Percentiles rank a stretch among this genome's conserved stretches.
Conservation (phyloP, 169 alveolate genomes). For the Cryptosporidium parvum region DNA sequence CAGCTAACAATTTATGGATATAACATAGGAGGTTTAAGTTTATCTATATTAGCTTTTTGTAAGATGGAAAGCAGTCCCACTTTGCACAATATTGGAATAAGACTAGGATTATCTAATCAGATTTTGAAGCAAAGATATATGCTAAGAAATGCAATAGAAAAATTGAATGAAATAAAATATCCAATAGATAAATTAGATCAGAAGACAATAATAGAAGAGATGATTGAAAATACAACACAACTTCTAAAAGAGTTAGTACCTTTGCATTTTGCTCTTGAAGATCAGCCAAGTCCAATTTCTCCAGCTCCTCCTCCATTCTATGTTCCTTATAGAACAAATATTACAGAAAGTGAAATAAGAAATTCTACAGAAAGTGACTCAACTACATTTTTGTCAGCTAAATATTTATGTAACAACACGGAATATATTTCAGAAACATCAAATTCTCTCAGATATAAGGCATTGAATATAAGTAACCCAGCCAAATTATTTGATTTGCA, state of each 20-base stretch:
- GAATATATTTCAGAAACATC: conserved; percentile 13
- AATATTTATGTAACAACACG: conserved; percentile 62
- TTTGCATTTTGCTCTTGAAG: conserved; percentile 16
- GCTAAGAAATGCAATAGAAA: conserved; percentile 48
- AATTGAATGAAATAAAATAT: conserved; percentile 15
- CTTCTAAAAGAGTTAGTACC: conserved; percentile 34
- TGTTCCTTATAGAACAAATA: conserved; percentile 34
- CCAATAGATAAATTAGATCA: conserved; percentile 3
- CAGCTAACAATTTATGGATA: conserved; percentile 31
- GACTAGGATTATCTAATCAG: conserved; percentile 47
- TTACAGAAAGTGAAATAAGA: conserved; percentile 47
- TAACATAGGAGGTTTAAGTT: conserved; percentile 30
- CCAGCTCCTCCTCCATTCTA: conserved; percentile 75
- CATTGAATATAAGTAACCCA: conserved; percentile 34
- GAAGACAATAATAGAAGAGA: not conserved
- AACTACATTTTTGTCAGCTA: conserved; percentile 65
- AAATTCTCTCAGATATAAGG: conserved; percentile 1
- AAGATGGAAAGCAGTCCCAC: conserved; percentile 27
- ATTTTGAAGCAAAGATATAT: conserved; percentile 56
- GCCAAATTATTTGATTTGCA: conserved; percentile 30
- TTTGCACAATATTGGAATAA: conserved; percentile 40
- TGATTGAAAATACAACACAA: not conserved
- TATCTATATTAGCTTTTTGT: conserved; percentile 59
- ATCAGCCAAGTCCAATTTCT: conserved; percentile 71
- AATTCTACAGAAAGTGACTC: conserved; percentile 51